Evolutionary conservation across 495 filamentous ascomycete species (phyloP).

Genomic region (Aspergillus sclerotioniger): DNA sequence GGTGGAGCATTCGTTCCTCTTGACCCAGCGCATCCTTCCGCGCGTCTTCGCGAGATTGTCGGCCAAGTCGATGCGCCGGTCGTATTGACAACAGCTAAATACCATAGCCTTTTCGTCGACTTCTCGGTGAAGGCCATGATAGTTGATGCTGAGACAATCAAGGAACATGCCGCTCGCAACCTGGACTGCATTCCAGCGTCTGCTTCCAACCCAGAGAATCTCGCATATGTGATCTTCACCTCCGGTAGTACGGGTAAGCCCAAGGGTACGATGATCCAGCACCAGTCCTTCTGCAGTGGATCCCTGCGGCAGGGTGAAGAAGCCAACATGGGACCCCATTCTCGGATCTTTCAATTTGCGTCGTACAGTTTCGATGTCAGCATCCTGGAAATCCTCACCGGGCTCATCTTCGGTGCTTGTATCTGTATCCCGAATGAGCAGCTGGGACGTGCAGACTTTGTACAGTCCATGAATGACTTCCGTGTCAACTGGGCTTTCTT

Average conservation of each 20-base stretch:
- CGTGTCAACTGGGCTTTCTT: constrained; percentile 15
- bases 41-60: constrained; percentile 25
- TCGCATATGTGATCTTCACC: constrained; percentile 39
- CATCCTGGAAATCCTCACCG: constrained; percentile 15
- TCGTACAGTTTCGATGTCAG: constrained; percentile 19
- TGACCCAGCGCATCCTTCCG: constrained; percentile 37
- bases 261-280: constrained; percentile 37
- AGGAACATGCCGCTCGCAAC: not conserved
- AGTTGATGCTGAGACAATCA: not conserved
- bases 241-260: constrained; percentile 42
- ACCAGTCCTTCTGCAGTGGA: constrained; percentile 14
- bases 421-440: constrained; percentile 18
- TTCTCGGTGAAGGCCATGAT: not conserved
- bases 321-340: not conserved
- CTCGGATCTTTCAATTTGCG: constrained; percentile 18
- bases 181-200: not conserved
- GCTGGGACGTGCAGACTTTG: constrained; percentile 14
- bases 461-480: not conserved
- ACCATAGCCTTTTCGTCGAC: not conserved
- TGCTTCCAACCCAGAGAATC: constrained; percentile 9
- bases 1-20: constrained; percentile 43
- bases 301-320: not conserved
- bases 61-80: constrained; percentile 17
- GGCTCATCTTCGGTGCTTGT: constrained; percentile 13
- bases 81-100: constrained; percentile 11